Conservation (phyloP, 441 rosid genomes). For the Oxalis stricta region DNA sequence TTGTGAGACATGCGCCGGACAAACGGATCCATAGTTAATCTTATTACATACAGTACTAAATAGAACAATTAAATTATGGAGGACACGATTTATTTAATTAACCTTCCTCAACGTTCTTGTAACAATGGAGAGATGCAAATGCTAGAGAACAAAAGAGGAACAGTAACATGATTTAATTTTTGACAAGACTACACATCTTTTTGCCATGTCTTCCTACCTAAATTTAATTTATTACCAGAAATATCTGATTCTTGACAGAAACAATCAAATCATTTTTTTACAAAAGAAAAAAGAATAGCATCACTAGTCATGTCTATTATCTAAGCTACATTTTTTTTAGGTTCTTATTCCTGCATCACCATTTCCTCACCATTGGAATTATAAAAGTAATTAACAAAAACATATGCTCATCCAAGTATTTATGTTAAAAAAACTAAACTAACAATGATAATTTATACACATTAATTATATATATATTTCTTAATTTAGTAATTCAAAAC, state of each 20-base stretch:
- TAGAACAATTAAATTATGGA: background rate
- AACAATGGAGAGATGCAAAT: background rate
- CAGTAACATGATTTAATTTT: conserved; percentile 26
- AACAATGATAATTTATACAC: too few species aligned
- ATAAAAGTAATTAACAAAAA: too few species aligned
- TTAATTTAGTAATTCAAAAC: too few species aligned
- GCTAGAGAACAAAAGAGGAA: conserved; percentile 14
- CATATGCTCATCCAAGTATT: too few species aligned
- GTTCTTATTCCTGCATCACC: too few species aligned
- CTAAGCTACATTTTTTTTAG: background rate
- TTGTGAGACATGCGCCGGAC: too few species aligned
- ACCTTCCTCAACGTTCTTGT: background rate
- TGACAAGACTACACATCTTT: conserved; percentile 47
- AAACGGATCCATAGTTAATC: too few species aligned
- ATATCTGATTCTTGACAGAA: conserved; percentile 16
- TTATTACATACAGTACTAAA: too few species aligned
- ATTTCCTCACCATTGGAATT: too few species aligned
- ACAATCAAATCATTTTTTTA: conserved; percentile 24
- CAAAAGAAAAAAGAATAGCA: background rate
- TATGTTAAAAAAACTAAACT: too few species aligned
- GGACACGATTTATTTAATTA: background rate
- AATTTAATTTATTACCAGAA: conserved; percentile 18
- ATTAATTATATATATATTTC: too few species aligned
- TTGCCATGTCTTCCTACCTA: background rate
- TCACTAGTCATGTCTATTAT: background rate